Percentiles rank a stretch among this genome's conserved stretches.
Evolutionary conservation across 257 asterid species (phyloP).

Genomic region (Jacaranda mimosifolia): DNA sequence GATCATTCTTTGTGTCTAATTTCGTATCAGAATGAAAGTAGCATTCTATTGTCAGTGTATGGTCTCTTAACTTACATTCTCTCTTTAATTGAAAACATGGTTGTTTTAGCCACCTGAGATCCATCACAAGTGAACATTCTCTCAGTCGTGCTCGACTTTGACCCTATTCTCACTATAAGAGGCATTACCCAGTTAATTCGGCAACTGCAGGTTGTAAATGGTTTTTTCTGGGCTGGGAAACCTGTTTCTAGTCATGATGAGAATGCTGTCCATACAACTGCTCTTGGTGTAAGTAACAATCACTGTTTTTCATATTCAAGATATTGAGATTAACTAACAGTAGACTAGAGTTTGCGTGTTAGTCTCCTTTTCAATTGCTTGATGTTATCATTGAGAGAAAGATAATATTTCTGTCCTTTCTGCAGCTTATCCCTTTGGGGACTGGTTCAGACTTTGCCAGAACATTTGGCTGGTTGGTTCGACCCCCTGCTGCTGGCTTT

Average conservation of each 20-base stretch:
- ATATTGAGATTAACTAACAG: background rate
- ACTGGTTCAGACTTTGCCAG: conserved; percentile 87
- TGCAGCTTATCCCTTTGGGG: conserved; percentile 80
- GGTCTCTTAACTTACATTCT: too few relatives aligned
- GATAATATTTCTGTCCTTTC: conserved; percentile 38
- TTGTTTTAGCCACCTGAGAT: too few relatives aligned
- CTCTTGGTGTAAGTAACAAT: conserved; percentile 71
- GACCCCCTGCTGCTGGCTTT: conserved; percentile 29
- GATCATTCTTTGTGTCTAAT: too few relatives aligned
- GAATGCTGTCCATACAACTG: conserved; percentile 49
- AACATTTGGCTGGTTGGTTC: conserved; percentile 71
- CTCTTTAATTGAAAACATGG: too few relatives aligned
- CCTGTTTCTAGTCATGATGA: conserved; percentile 55
- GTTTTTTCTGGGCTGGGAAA: conserved; percentile 73
- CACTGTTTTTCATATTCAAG: background rate
- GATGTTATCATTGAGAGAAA: background rate
- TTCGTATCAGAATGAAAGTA: too few relatives aligned
- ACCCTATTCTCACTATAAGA: too few relatives aligned
- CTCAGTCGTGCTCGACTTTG: too few relatives aligned
- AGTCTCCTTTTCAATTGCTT: background rate
- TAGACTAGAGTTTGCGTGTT: conserved; percentile 1
- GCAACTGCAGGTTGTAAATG: conserved; percentile 69
- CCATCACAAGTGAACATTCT: too few relatives aligned
- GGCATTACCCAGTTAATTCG: background rate
- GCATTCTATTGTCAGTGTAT: too few relatives aligned